Conservation (phyloP, 345 rosid genomes). For the Xanthoceras sorbifolium region DNA sequence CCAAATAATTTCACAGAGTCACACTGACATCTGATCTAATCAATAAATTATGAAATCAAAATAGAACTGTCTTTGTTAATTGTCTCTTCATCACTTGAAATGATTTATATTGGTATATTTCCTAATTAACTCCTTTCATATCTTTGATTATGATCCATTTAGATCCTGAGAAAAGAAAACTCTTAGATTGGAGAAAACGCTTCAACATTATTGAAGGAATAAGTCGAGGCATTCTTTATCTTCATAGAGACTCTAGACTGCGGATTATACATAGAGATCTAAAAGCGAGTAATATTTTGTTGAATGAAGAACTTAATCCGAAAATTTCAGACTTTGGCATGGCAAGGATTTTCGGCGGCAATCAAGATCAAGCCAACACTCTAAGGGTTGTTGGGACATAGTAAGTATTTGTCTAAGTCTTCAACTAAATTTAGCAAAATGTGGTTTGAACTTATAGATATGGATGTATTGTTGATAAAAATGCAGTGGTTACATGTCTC, state of each 20-base stretch:
- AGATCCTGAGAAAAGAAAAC: neutral
- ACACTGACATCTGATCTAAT: neutral
- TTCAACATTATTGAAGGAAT: neutral
- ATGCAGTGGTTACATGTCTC: neutral
- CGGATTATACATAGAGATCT: neutral
- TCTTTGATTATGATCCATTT: neutral
- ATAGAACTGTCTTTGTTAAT: too few relatives aligned
- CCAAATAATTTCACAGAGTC: neutral
- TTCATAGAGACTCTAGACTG: neutral
- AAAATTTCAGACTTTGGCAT: conserved; percentile 36
- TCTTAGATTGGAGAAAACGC: neutral
- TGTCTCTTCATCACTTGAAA: neutral
- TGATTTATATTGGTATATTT: neutral
- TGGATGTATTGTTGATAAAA: neutral
- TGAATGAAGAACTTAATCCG: conserved; percentile 2
- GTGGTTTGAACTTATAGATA: neutral
- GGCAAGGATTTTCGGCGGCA: conserved; percentile 24
- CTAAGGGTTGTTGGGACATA: neutral
- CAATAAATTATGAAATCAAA: neutral
- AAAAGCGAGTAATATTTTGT: neutral
- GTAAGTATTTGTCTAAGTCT: neutral
- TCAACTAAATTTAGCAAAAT: neutral
- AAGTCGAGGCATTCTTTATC: neutral
- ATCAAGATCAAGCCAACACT: conserved; percentile 4
- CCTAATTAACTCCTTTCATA: neutral